phyloP scores from a whole-genome alignment of 306 rosid genomes.

The Dryas drummondii region DNA sequence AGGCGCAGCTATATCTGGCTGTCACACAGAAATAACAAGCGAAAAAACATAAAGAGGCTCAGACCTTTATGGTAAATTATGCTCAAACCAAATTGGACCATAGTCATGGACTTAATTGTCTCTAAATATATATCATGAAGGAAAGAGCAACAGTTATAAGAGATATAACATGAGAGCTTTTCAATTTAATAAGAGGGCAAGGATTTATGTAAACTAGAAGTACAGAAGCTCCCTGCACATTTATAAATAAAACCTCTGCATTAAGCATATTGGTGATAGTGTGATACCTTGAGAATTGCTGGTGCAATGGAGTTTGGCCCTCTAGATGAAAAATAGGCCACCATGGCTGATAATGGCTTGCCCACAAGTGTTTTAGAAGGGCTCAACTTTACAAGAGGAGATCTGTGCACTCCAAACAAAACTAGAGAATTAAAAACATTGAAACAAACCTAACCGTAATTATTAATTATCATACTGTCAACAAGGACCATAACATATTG shows the following conservation, averaged over 20 bases:
- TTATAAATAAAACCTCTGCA: not conserved
- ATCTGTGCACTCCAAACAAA: constrained; percentile 16
- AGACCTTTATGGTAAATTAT: not conserved
- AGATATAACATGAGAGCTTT: not conserved
- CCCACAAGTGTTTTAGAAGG: constrained; percentile 41
- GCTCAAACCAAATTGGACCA: no score
- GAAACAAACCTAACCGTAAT: not conserved
- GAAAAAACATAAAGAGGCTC: no score
- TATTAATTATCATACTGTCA: no score
- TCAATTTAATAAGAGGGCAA: not conserved
- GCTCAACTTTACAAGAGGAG: constrained; percentile 36
- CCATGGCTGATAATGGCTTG: constrained; percentile 38
- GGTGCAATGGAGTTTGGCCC: constrained; percentile 46
- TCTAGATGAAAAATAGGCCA: constrained; percentile 45
- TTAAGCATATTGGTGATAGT: not conserved
- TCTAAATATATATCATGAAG: not conserved
- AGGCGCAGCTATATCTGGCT: constrained; percentile 64
- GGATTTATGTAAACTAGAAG: not conserved
- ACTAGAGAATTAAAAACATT: not conserved
- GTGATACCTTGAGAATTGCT: constrained; percentile 49
- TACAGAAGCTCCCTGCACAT: not conserved
- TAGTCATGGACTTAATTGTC: not conserved
- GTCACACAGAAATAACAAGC: not conserved
- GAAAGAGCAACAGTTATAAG: no score
- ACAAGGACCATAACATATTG: not conserved